phyloP scores from a whole-genome alignment of 495 filamentous ascomycete genomes.

The Xylaria telfairii region DNA sequence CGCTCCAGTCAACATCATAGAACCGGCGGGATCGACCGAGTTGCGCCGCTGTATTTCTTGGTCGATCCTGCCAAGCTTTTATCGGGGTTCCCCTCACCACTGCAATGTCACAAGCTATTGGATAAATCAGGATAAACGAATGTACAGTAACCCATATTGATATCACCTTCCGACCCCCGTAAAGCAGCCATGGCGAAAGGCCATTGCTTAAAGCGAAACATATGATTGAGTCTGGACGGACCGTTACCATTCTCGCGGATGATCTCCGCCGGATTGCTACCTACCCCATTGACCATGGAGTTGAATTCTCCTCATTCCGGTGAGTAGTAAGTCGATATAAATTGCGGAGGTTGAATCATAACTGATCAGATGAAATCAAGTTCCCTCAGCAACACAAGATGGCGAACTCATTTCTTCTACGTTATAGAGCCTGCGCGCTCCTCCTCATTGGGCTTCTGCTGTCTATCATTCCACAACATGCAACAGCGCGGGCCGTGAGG shows the following conservation, averaged over 20 bases:
- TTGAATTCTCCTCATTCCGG: conserved; percentile 2
- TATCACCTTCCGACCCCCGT: conserved; percentile 9
- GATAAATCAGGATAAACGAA: conserved; percentile 25
- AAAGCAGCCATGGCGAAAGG: background rate
- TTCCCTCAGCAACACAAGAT: conserved; percentile 3
- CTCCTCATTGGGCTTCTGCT: conserved; percentile 12
- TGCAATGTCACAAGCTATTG: conserved; percentile 6
- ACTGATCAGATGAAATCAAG: background rate
- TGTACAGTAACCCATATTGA: background rate
- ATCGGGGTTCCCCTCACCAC: conserved; percentile 16
- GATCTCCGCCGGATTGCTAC: background rate
- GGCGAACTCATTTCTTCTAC: conserved; percentile 1
- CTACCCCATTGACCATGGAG: background rate
- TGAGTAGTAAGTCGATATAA: conserved; percentile 12
- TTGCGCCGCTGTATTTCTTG: background rate
- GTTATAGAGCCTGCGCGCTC: conserved; percentile 1
- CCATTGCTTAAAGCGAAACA: background rate
- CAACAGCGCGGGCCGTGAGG: conserved; percentile 11
- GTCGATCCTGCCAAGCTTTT: conserved; percentile 10
- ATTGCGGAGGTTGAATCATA: background rate
- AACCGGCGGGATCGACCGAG: background rate
- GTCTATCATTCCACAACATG: conserved; percentile 13
- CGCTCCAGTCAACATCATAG: conserved; percentile 13
- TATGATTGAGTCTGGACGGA: background rate
- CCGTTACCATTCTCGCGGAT: background rate